phyloP scores from a whole-genome alignment of 1,284 basidiomycete species.

The Tilletia setariae region DNA sequence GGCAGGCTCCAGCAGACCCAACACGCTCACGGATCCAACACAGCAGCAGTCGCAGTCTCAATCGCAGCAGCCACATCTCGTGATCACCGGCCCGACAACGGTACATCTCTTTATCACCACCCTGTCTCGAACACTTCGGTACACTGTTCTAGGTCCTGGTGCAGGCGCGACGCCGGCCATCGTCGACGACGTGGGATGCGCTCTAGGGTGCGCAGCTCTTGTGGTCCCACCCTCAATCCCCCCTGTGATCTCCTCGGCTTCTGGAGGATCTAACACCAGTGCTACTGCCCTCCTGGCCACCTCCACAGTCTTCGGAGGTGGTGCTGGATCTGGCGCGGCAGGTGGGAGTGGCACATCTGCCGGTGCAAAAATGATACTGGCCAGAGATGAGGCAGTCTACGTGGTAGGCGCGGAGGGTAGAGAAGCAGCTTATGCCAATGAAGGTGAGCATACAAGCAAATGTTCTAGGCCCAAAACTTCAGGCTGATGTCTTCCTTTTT shows the following conservation, averaged over 20 bases:
- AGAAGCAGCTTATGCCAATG: constrained; percentile 72
- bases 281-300: neutral
- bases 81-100: constrained; percentile 48
- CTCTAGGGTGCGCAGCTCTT: constrained; percentile 71
- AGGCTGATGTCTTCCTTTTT: neutral
- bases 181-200: constrained; percentile 81
- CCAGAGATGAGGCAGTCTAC: constrained; percentile 87
- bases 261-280: neutral
- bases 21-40: neutral
- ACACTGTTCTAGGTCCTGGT: constrained; percentile 72
- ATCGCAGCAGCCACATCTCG: neutral
- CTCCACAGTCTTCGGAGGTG: neutral
- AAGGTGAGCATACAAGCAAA: constrained; percentile 24
- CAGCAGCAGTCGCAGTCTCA: neutral
- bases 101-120: constrained; percentile 81
- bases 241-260: neutral
- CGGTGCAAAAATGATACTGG: constrained; percentile 69
- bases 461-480: neutral
- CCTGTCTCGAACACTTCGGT: constrained; percentile 73
- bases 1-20: constrained; percentile 22
- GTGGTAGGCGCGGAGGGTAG: constrained; percentile 78
- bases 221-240: constrained; percentile 22
- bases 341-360: neutral
- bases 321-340: neutral
- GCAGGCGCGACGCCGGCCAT: constrained; percentile 65